Evolutionary conservation across 148 eudicot genomes (phyloP), one percentile per base, ranked within the genome.

Genomic region (Suaeda aralocaspica): DNA sequence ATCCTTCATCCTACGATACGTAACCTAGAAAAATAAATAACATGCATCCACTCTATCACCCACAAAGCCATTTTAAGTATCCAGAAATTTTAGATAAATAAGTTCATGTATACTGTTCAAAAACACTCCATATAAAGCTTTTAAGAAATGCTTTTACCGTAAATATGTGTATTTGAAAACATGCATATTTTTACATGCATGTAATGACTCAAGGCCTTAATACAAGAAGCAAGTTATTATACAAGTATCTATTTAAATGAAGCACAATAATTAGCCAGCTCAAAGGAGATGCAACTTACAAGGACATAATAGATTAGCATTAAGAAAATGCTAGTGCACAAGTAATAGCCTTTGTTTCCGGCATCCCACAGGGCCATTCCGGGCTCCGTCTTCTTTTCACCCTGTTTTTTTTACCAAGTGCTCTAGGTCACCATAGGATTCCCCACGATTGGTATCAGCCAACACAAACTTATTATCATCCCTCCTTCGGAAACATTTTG

Each of bases 1-100:
- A 66, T 93, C 96, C 77, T 93, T 93, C 98, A 93, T 82, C 79
- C 98, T 83, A 53, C 92, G 90, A 70, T 93, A 93, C 22, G 98
- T 93, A 72, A 93, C 98, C 98, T 92, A 69, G 66, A 76, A 46
- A 69, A 56, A 70, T 41, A 50, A 67, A 71, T 42, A 36, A 51
- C 2, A 67, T 16, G 14, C 52, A 10, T 26, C 14, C 55, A 73
- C 39, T 66, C 66, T 57, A 75, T 63, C 33, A 51, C 7, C 26
- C 45, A 75, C 18, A 45, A 69, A 66, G 59, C 57, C 50, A 36
- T 19, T 10, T 45, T 25, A 66, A 44, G 31, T 22, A 30, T 33
- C 49, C n/a, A 18, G 6, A 9, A 58, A 19, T n/a, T 19, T 45
- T 21, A 18, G 21, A 70, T 28, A 46, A 25, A 51, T 26, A 9